These are phyloP conservation scores for Teunomyces lycoperdinae DNA, from an alignment of 805 yeast genomes.

Conservation along the genomic window DNA sequence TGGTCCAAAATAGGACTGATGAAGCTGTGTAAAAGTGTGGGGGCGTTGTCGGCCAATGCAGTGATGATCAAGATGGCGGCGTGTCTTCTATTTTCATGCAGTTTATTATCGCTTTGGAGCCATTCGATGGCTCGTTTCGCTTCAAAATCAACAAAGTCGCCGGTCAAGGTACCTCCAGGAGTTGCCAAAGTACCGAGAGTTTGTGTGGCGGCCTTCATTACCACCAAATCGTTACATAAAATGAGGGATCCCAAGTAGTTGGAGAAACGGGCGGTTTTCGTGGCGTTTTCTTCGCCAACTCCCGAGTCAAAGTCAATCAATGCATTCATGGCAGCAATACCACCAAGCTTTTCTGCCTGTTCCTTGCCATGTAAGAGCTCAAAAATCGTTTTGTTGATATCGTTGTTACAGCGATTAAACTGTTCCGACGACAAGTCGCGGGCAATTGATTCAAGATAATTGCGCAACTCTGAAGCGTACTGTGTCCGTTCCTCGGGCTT, in stretches of 20 bases:
- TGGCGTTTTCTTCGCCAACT: slow-evolving; percentile 72
- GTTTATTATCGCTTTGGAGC: slow-evolving; percentile 77
- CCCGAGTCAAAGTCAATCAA: slow-evolving; percentile 82
- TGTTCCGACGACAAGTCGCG: slow-evolving; percentile 83
- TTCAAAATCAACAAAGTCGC: slow-evolving; percentile 90
- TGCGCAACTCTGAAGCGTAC: slow-evolving; percentile 71
- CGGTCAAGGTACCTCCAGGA: slow-evolving; percentile 85
- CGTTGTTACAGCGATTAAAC: slow-evolving; percentile 75
- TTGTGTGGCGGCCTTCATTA: slow-evolving; percentile 82
- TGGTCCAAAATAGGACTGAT: slow-evolving; percentile 76
- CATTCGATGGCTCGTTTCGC: slow-evolving; percentile 88
- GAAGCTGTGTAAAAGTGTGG: slow-evolving; percentile 76
- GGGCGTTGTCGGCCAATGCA: slow-evolving; percentile 83
- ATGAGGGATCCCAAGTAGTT: slow-evolving; percentile 79
- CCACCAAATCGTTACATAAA: slow-evolving; percentile 77
- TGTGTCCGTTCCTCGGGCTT: slow-evolving; percentile 43
- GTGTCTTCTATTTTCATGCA: slow-evolving; percentile 75
- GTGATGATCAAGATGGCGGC: slow-evolving; percentile 84
- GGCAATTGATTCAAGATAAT: slow-evolving; percentile 67
- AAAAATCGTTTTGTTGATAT: slow-evolving; percentile 81
- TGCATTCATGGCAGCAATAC: slow-evolving; percentile 85
- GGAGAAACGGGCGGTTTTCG: slow-evolving; percentile 87
- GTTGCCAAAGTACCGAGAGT: slow-evolving; percentile 86
- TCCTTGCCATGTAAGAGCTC: slow-evolving; percentile 79
- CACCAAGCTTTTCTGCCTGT: slow-evolving; percentile 75